Percentiles rank a stretch among this genome's conserved stretches.
Conservation (phyloP, 192 early-diverging fungal species). For the Globomyces pollinis-pini region DNA sequence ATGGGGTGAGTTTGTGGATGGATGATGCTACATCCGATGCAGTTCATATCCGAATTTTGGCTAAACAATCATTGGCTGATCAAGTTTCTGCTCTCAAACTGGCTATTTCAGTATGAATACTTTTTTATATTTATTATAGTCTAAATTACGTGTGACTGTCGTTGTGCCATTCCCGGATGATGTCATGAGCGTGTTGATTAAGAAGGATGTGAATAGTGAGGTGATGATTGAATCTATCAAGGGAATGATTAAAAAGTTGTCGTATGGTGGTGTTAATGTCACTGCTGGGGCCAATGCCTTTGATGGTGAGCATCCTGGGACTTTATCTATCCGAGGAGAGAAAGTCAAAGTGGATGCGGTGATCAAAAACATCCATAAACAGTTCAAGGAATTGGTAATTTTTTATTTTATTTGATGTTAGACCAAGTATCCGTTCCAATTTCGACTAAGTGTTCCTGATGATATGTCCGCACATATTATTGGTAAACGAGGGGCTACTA, state of each 20-base stretch:
- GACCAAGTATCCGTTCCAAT: constrained; percentile 42
- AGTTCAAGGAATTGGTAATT: constrained; percentile 21
- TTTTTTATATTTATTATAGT: constrained; percentile 9
- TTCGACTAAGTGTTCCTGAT: constrained; percentile 21
- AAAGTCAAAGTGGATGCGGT: constrained; percentile 11
- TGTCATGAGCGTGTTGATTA: constrained; percentile 17
- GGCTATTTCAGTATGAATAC: constrained; percentile 2
- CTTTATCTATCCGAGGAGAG: constrained; percentile 31
- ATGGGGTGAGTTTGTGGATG: constrained; percentile 31
- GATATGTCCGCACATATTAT: constrained; percentile 57
- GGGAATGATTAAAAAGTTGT: constrained; percentile 30
- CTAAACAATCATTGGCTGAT: not conserved
- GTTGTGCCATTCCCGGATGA: constrained; percentile 26
- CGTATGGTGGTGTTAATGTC: constrained; percentile 24
- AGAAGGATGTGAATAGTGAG: constrained; percentile 1
- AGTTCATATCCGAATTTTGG: constrained; percentile 4
- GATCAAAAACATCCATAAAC: constrained; percentile 18
- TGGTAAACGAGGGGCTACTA: constrained; percentile 64
- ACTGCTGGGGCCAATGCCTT: constrained; percentile 18
- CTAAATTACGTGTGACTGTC: constrained; percentile 25
- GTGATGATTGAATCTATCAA: not conserved
- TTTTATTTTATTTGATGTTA: constrained; percentile 20
- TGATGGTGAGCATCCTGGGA: constrained; percentile 12
- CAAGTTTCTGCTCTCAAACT: not conserved
- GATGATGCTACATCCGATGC: constrained; percentile 4